A percentile compares a stretch with the other conserved stretches of the same genome.
Evolutionary conservation across 106 monocot species (phyloP).

Genomic region (Xerophyta viscosa): DNA sequence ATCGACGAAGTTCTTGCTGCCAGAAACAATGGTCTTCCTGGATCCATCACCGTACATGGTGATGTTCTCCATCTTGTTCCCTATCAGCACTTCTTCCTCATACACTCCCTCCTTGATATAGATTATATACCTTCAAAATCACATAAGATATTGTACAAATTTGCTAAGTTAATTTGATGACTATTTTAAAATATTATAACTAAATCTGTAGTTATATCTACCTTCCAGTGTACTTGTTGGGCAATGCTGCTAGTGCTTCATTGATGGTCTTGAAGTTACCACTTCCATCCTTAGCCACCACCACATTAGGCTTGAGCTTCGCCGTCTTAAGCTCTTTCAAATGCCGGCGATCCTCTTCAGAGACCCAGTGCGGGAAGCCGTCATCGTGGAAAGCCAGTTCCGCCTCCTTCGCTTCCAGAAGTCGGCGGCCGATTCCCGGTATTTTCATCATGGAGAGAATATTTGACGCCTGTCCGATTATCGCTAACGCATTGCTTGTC

Average conservation of each 20-base stretch:
- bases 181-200: no score
- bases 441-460: conserved; percentile 24
- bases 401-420: background rate
- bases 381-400: background rate
- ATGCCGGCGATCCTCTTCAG: background rate
- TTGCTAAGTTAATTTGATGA: no score
- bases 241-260: conserved; percentile 14
- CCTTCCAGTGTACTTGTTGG: conserved; percentile 9
- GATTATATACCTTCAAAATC: conserved; percentile 11
- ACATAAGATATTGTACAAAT: no score
- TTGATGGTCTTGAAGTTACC: conserved; percentile 17
- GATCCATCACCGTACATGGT: conserved; percentile 23
- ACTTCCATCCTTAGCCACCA: conserved; percentile 32
- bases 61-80: conserved; percentile 16
- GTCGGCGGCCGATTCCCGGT: conserved; percentile 1
- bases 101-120: conserved; percentile 21
- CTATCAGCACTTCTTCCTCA: conserved; percentile 16
- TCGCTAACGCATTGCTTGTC: conserved; percentile 74
- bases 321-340: background rate
- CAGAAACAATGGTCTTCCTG: conserved; percentile 20
- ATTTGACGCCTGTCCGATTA: conserved; percentile 25
- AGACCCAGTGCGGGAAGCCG: conserved; percentile 7
- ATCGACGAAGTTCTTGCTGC: conserved; percentile 12
- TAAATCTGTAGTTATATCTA: no score
- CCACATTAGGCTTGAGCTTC: conserved; percentile 10